Base-by-base conservation (phyloP, 2,329 filamentous ascomycete species). In the Plectosphaerella plurivora region DNA sequence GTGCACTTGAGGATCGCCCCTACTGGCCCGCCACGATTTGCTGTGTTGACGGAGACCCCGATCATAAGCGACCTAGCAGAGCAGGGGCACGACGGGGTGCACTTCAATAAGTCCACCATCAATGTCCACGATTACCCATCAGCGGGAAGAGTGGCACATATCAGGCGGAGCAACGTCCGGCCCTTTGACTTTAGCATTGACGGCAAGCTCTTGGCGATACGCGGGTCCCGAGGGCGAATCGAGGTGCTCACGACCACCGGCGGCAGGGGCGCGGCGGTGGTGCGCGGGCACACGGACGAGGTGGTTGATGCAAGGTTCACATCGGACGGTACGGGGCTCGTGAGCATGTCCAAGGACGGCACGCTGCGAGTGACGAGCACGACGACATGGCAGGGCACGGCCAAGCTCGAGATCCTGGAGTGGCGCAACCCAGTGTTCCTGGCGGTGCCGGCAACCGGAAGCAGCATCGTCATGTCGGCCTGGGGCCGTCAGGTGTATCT, bases 351-450 rank as follows among this genome's bases (percentile, higher is more conserved):
- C 4, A 42, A 48, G 20, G 55, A 57, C 28, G 55, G 55, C 12
- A 57, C 55, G 2, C 28, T 57, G 46, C 16, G 55, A 3, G 46
- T 57, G 1, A 53, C 55, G 16, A 46, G 50, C 36, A 47, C 51
- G 6, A 44, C 18, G 9, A 55, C 25, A 9, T 45, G 50, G 5
- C 53, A 41, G 11, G 53, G 44, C 16, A 15, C 53, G 2, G 55
- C 55, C 7, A 57, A 57, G 36, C 51, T 57, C 1, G 53, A 57
- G 33, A 51, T 57, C 16, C 45, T 47, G 5, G 45, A 39, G 42
- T 57, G 55, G 55, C 46, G 53, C 35, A 57, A 53, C 12, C 55
- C 55, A 1, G 48, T 57, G n/a, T 49, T 49, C 45, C 53, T 56
- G 1, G 55, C 53, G 0, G 50, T 56, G 11, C 42, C 51, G 5